Evolutionary conservation across 2,329 filamentous ascomycete species (phyloP), one percentile per base, ranked within the genome.

Genomic region (Stachybotrys chlorohalonatus): DNA sequence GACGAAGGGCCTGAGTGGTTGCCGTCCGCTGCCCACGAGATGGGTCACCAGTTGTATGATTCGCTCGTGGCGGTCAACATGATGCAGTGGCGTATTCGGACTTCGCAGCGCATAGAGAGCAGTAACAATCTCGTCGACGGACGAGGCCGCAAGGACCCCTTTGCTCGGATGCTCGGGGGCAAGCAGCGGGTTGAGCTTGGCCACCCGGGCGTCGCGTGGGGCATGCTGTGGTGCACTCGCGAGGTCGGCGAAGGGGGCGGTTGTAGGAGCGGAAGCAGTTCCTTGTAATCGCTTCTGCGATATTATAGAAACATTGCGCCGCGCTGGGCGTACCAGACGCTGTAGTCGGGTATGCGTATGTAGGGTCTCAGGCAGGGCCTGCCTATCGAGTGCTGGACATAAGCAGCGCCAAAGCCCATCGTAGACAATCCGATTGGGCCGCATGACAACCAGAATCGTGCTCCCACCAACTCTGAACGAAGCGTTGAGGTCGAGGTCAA

Each of bases 371-470:
- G 67, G 66, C 11, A 77, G 63, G 2, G 68, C 63, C 5, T 61
- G 55, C 7, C 68, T 59, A 61, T 81, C 77, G 55, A 81, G 72
- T 8, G 75, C 77, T 11, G 83, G 83, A 62, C 81, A 86, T 15
- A 87, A 70, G 63, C 79, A 85, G 64, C 80, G 79, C 81, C 83
- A 85, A 49, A 87, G 74, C 57, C 83, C 81, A 66, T 87, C 83
- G 42, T 76, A 63, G 2, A 73, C 65, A 52, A 78, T 61, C 57
- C 56, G 56, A 47, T 58, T 60, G 48, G 62, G 61, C 56, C 64
- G 65, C 69, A 71, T 71, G 11, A 3, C 36, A 42, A 42, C 16
- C 36, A 47, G 9, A 7, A 3, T 11, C 49, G 15, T 6, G 15
- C 47, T 36, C 49, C 11, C 24, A 36, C 5, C 24, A 31, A 7